A percentile compares a stretch with the other conserved stretches of the same genome.
phyloP scores from a whole-genome alignment of 2,329 filamentous ascomycete species.

The Alternaria metachromatica region DNA sequence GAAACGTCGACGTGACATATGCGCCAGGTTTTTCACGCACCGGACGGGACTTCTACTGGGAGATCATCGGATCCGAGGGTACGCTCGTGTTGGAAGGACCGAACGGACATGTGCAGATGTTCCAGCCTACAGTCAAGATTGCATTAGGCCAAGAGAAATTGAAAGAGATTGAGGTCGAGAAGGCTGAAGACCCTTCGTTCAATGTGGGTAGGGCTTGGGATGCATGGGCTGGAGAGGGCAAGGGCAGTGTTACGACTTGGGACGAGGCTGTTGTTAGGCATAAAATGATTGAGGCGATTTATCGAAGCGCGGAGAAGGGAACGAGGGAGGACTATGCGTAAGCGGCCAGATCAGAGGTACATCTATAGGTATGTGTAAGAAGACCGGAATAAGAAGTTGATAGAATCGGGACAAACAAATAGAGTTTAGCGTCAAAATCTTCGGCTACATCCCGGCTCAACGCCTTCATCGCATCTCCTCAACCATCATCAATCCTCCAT shows the following conservation, averaged over 20 bases:
- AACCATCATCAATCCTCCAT: neutral
- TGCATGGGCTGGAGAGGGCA: slow-evolving; percentile 53
- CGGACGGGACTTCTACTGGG: slow-evolving; percentile 41
- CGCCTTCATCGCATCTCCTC: neutral
- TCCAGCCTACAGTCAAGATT: slow-evolving; percentile 48
- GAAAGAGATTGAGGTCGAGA: slow-evolving; percentile 57
- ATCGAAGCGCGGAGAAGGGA: slow-evolving; percentile 40
- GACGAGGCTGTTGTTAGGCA: slow-evolving; percentile 45
- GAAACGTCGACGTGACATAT: slow-evolving; percentile 34
- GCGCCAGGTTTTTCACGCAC: slow-evolving; percentile 25
- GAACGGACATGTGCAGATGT: slow-evolving; percentile 49
- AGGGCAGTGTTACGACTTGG: slow-evolving; percentile 39
- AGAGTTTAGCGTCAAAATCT: neutral
- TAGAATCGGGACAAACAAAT: neutral
- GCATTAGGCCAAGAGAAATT: slow-evolving; percentile 45
- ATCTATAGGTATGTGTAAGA: neutral
- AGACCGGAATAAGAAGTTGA: neutral
- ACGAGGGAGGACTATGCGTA: slow-evolving; percentile 40
- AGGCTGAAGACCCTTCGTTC: slow-evolving; percentile 55
- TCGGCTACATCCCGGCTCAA: neutral
- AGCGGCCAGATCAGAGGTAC: neutral
- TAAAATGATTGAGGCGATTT: slow-evolving; percentile 47
- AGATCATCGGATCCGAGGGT: slow-evolving; percentile 50
- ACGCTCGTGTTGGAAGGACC: slow-evolving; percentile 37
- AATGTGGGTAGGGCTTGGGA: slow-evolving; percentile 66